Evolutionary conservation across 2,329 filamentous ascomycete species (phyloP).

Genomic region (Penicillium sp.): DNA sequence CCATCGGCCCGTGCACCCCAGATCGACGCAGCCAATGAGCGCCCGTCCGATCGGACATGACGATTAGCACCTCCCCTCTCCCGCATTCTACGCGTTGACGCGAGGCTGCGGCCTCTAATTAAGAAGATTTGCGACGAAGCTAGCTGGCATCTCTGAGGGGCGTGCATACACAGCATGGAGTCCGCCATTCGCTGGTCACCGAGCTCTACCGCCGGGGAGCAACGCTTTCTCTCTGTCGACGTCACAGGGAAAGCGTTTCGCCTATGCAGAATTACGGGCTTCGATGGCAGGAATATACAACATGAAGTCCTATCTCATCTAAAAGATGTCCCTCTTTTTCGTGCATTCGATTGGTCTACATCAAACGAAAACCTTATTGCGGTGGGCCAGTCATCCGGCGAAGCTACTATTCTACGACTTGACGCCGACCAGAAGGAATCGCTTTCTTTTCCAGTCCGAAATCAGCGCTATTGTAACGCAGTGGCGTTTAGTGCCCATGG

Average conservation of each 20-base stretch:
- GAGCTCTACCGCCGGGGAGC: constrained; percentile 52
- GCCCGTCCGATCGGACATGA: constrained; percentile 11
- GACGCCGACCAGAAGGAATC: constrained; percentile 50
- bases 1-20: constrained; percentile 32
- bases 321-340: constrained; percentile 60
- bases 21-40: constrained; percentile 30
- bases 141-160: background rate
- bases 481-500: constrained; percentile 60
- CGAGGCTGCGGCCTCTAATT: constrained; percentile 19
- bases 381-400: constrained; percentile 62
- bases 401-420: constrained; percentile 59
- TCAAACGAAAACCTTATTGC: constrained; percentile 59
- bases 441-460: constrained; percentile 58
- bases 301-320: constrained; percentile 56
- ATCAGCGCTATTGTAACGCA: constrained; percentile 65
- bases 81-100: background rate
- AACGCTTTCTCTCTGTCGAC: constrained; percentile 63
- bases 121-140: background rate
- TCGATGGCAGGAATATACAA: constrained; percentile 42
- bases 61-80: constrained; percentile 9
- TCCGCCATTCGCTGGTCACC: constrained; percentile 65
- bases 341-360: constrained; percentile 66
- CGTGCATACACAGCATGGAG: constrained; percentile 23
- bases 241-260: constrained; percentile 60
- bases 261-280: constrained; percentile 53